Percentiles rank a stretch among this genome's conserved stretches.
These are phyloP conservation scores for Lactifluus hygrophoroides DNA, from an alignment of 768 basidiomycete genomes.

Conservation along the genomic window DNA sequence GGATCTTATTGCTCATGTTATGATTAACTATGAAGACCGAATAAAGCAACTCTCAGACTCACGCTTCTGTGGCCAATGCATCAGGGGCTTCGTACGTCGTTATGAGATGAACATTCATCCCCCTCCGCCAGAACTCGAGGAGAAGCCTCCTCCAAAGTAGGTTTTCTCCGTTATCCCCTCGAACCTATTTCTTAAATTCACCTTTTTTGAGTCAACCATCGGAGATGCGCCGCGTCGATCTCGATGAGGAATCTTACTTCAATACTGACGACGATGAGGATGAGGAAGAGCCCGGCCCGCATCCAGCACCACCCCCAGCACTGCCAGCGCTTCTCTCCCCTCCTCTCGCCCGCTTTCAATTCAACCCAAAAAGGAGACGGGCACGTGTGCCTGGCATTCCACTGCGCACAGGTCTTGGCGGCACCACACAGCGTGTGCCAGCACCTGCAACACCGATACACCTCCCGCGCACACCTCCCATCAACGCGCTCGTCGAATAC, in stretches of 20 bases:
- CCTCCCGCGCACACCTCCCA: constrained; percentile 41
- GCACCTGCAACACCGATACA: constrained; percentile 20
- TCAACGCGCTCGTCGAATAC: constrained; percentile 67
- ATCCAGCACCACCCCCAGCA: constrained; percentile 4
- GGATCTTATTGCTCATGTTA: constrained; percentile 73
- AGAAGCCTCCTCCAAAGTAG: constrained; percentile 34
- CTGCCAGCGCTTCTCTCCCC: constrained; percentile 23
- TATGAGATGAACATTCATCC: constrained; percentile 94
- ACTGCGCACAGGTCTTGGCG: constrained; percentile 15
- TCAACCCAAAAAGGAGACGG: constrained; percentile 25
- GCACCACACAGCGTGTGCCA: constrained; percentile 39
- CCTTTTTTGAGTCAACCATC: constrained; percentile 3
- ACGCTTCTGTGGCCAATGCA: constrained; percentile 55
- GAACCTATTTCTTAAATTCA: not conserved
- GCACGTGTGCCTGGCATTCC: constrained; percentile 37
- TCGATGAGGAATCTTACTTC: constrained; percentile 91
- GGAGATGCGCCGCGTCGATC: constrained; percentile 45
- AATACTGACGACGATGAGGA: constrained; percentile 79
- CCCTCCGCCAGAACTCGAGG: constrained; percentile 43
- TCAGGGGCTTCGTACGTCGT: constrained; percentile 62
- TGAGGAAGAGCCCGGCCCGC: constrained; percentile 29
- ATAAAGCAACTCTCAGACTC: constrained; percentile 57
- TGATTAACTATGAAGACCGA: constrained; percentile 62
- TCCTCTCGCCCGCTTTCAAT: constrained; percentile 20
- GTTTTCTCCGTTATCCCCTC: not conserved